A percentile compares a stretch with the other conserved stretches of the same genome.
Evolutionary conservation across 2,329 filamentous ascomycete genomes (phyloP).

Genomic region (Davidsoniella neocaledoniae): DNA sequence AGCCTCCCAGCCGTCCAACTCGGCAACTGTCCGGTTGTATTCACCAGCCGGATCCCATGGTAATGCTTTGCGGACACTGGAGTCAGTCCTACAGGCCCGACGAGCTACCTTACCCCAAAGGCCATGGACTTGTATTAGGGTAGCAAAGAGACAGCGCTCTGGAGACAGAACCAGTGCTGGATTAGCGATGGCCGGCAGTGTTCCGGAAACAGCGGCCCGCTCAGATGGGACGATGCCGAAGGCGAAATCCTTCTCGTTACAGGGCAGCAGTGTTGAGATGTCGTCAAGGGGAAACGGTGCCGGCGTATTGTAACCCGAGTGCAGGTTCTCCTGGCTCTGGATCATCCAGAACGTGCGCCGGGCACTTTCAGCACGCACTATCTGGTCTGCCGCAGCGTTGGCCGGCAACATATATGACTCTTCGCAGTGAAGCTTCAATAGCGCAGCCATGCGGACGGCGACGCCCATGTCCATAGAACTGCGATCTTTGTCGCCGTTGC

Average conservation of each 20-base stretch:
- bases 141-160: conserved; percentile 22
- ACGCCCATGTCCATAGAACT: conserved; percentile 23
- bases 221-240: conserved; percentile 19
- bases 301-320: conserved; percentile 21
- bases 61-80: conserved; percentile 2
- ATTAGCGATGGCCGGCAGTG: conserved; percentile 17
- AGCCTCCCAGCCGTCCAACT: conserved; percentile 18
- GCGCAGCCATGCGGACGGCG: conserved; percentile 21
- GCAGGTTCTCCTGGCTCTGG: conserved; percentile 22
- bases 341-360: conserved; percentile 24
- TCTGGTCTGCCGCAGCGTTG: conserved; percentile 16
- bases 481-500: conserved; percentile 19
- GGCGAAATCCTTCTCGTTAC: conserved; percentile 23
- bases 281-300: conserved; percentile 20
- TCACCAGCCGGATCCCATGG: conserved; percentile 18
- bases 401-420: conserved; percentile 20
- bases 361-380: conserved; percentile 20
- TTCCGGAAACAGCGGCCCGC: conserved; percentile 20
- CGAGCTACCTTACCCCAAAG: conserved; percentile 23
- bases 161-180: conserved; percentile 16
- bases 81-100: conserved; percentile 15
- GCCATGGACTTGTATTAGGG: conserved; percentile 22
- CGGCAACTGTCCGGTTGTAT: conserved; percentile 14
- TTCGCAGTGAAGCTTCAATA: conserved; percentile 22
- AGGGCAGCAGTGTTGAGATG: conserved; percentile 22